Percentiles rank a stretch among this genome's conserved stretches.
Conservation (phyloP, 1,284 basidiomycete genomes). For the Ganoderma resinaceum region DNA sequence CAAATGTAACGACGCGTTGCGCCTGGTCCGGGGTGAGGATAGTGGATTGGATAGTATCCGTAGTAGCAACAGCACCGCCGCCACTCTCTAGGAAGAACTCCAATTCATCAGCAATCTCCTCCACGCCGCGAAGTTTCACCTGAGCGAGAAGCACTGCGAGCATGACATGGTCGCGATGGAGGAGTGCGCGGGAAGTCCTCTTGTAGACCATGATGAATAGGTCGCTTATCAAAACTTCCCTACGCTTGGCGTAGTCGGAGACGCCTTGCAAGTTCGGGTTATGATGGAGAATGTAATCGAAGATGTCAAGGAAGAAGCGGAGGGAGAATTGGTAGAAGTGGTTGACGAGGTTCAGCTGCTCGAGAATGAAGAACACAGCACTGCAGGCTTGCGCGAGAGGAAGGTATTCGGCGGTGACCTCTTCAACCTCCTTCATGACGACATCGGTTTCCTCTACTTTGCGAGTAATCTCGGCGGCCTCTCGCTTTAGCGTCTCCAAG, state of each 20-base stretch:
- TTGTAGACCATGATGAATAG: constrained; percentile 92
- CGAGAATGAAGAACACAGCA: constrained; percentile 96
- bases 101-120: constrained; percentile 85
- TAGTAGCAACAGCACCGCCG: constrained; percentile 61
- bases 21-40: constrained; percentile 73
- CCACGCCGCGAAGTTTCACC: constrained; percentile 83
- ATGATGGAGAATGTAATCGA: constrained; percentile 92
- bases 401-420: constrained; percentile 94
- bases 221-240: constrained; percentile 88
- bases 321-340: constrained; percentile 99
- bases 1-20: constrained; percentile 69
- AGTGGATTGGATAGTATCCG: constrained; percentile 49
- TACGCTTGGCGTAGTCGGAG: constrained; percentile 76
- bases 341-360: constrained; percentile 93
- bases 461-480: constrained; percentile 94
- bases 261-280: constrained; percentile 90
- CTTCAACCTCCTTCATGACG: constrained; percentile 96
- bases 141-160: constrained; percentile 91
- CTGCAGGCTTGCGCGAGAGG: constrained; percentile 97
- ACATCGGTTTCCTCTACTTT: constrained; percentile 99
- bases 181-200: constrained; percentile 89
- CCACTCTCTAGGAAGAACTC: constrained; percentile 92
- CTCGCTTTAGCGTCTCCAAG: constrained; percentile 94
- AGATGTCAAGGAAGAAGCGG: constrained; percentile 97
- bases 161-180: constrained; percentile 93